Conservation (phyloP, 768 basidiomycete species). For the Amanita thiersii region DNA sequence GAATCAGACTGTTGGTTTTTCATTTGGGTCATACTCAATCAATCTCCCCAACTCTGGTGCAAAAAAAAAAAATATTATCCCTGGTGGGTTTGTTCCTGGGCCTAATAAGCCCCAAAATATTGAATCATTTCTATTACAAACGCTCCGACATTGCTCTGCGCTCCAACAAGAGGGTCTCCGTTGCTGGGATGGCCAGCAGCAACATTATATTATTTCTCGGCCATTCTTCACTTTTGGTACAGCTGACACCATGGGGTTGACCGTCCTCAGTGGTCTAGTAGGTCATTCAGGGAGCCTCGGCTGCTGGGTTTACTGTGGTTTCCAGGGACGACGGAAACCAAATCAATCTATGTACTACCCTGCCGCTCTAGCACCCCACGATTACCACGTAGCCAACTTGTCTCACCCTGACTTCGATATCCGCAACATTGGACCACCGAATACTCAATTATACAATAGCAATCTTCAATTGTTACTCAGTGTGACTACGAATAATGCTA, state of each 20-base stretch:
- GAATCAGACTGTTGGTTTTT: slow-evolving; percentile 33
- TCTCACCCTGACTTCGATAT: too few relatives aligned
- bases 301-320: slow-evolving; percentile 25
- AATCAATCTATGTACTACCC: slow-evolving; percentile 22
- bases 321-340: slow-evolving; percentile 18
- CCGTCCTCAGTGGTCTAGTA: slow-evolving; percentile 19
- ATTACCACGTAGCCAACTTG: too few relatives aligned
- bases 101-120: slow-evolving; percentile 19
- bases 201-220: background rate
- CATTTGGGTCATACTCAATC: slow-evolving; percentile 30
- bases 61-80: slow-evolving; percentile 17
- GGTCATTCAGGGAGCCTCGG: slow-evolving; percentile 24
- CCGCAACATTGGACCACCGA: too few relatives aligned
- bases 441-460: too few relatives aligned
- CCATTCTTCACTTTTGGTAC: slow-evolving; percentile 19
- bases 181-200: background rate
- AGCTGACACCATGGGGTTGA: slow-evolving; percentile 25
- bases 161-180: background rate
- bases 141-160: background rate
- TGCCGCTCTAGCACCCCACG: slow-evolving; percentile 16
- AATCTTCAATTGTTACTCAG: too few relatives aligned
- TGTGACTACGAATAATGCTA: too few relatives aligned
- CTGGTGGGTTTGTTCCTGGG: slow-evolving; percentile 20
- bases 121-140: slow-evolving; percentile 17
- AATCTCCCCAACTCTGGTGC: slow-evolving; percentile 16